Conservation (phyloP, 805 yeast species). For the Wickerhamiella musiphila region DNA sequence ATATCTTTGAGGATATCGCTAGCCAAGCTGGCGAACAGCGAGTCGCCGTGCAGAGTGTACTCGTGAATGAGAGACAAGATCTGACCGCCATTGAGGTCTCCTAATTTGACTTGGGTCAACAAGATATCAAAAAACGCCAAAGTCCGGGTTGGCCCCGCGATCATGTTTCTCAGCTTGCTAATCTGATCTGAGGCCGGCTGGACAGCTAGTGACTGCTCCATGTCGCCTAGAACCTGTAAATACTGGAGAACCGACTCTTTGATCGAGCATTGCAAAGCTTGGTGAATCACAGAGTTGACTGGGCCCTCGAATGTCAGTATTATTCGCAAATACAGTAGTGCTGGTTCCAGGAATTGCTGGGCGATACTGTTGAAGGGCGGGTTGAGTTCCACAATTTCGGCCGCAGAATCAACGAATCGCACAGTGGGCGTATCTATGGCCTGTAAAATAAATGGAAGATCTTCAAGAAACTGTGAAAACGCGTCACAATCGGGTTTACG, state of each 20-base stretch:
- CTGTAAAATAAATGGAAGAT: constrained; percentile 29
- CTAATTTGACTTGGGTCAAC: constrained; percentile 21
- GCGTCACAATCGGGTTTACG: too few species aligned
- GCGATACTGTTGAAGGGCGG: constrained; percentile 40
- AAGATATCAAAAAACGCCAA: constrained; percentile 41
- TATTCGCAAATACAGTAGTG: constrained; percentile 41
- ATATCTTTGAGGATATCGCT: constrained; percentile 28
- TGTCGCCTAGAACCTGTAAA: constrained; percentile 26
- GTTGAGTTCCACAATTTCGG: constrained; percentile 22
- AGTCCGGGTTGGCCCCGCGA: constrained; percentile 35
- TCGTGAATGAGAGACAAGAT: constrained; percentile 36
- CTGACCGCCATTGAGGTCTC: constrained; percentile 30
- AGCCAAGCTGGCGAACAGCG: constrained; percentile 29
- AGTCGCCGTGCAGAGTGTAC: constrained; percentile 49
- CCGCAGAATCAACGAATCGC: constrained; percentile 2
- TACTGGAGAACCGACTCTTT: constrained; percentile 28
- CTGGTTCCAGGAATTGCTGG: constrained; percentile 49
- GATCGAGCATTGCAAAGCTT: constrained; percentile 39
- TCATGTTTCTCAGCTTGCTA: constrained; percentile 23
- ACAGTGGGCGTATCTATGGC: constrained; percentile 7
- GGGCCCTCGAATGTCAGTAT: constrained; percentile 20
- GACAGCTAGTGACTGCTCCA: constrained; percentile 29
- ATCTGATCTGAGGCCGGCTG: too few species aligned
- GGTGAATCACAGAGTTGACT: constrained; percentile 32
- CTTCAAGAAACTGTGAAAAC: too few species aligned